Evolutionary conservation across 2,329 filamentous ascomycete species (phyloP).

Genomic region (Fusarium buxicola): DNA sequence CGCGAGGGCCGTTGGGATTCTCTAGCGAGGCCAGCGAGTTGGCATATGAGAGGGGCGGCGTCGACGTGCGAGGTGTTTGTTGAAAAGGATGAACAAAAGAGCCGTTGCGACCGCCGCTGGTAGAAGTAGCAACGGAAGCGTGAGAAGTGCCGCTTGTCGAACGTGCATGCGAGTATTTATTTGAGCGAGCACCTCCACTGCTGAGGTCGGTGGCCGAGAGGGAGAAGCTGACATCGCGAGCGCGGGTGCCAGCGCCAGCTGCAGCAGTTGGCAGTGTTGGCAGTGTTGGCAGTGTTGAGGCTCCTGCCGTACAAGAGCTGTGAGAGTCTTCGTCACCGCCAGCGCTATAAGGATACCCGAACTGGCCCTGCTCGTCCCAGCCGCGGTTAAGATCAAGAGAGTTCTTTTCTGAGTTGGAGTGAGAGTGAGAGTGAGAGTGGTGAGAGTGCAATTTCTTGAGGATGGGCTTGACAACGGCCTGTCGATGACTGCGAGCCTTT

Average conservation of each 20-base stretch:
- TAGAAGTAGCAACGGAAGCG: conserved; percentile 65
- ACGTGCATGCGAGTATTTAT: conserved; percentile 66
- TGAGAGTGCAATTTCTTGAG: conserved; percentile 65
- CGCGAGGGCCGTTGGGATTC: conserved; percentile 55
- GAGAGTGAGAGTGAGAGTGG: conserved; percentile 52
- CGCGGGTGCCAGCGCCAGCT: conserved; percentile 25
- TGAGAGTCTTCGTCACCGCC: conserved; percentile 44
- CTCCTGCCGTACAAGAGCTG: conserved; percentile 35
- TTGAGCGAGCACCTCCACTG: conserved; percentile 45
- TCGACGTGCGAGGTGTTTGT: conserved; percentile 71
- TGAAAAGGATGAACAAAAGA: conserved; percentile 73
- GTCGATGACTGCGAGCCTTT: conserved; percentile 61
- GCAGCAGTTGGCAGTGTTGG: conserved; percentile 39
- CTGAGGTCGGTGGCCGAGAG: conserved; percentile 52
- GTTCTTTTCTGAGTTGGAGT: conserved; percentile 64
- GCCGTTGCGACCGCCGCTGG: conserved; percentile 62
- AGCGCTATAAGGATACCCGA: conserved; percentile 45
- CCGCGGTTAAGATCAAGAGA: conserved; percentile 71
- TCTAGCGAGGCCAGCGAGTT: conserved; percentile 67
- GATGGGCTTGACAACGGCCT: conserved; percentile 70
- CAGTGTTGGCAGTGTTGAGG: conserved; percentile 39
- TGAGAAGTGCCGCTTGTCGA: conserved; percentile 70
- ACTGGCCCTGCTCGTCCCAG: conserved; percentile 65
- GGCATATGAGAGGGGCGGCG: conserved; percentile 69
- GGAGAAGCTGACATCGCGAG: conserved; percentile 61